Percentiles rank a stretch among this genome's conserved stretches.
phyloP scores from a whole-genome alignment of 2,329 filamentous ascomycete genomes.

The Aspergillus vadensis region DNA sequence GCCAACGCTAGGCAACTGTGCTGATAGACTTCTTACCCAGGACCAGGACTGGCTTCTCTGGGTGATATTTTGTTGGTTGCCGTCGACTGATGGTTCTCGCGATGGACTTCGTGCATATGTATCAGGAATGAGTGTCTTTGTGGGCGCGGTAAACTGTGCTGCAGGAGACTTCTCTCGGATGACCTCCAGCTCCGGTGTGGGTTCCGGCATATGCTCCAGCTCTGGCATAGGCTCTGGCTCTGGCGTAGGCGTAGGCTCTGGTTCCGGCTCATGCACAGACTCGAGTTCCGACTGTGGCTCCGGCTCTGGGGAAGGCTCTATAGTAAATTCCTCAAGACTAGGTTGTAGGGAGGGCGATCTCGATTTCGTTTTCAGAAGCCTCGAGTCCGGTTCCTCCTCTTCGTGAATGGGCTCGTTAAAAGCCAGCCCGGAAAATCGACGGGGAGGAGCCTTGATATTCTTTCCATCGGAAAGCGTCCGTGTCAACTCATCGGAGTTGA shows the following conservation, averaged over 20 bases:
- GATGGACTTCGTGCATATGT: conserved; percentile 14
- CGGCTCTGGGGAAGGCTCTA: conserved; percentile 2
- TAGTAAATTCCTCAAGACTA: neutral
- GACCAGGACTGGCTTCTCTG: neutral
- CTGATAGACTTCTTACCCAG: neutral
- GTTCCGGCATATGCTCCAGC: neutral
- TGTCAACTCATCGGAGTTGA: conserved; percentile 40
- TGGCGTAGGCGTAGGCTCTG: neutral
- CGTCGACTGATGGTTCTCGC: neutral
- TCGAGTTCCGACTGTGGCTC: conserved; percentile 5
- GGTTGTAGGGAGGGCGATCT: neutral
- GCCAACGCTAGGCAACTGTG: neutral
- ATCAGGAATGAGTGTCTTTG: conserved; percentile 30
- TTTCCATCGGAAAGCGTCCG: conserved; percentile 35
- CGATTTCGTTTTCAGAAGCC: conserved; percentile 11
- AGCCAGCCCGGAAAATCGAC: conserved; percentile 36
- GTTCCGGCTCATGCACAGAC: neutral
- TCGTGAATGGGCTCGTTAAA: conserved; percentile 35
- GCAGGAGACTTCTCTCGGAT: conserved; percentile 14
- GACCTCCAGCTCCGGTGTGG: neutral
- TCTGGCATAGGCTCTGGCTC: conserved; percentile 1
- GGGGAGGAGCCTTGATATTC: conserved; percentile 41
- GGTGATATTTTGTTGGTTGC: neutral
- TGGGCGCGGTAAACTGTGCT: conserved; percentile 16
- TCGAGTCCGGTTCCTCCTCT: conserved; percentile 27